phyloP scores from a whole-genome alignment of 2,329 filamentous ascomycete species.

The Chaetomiaceae sp. region DNA sequence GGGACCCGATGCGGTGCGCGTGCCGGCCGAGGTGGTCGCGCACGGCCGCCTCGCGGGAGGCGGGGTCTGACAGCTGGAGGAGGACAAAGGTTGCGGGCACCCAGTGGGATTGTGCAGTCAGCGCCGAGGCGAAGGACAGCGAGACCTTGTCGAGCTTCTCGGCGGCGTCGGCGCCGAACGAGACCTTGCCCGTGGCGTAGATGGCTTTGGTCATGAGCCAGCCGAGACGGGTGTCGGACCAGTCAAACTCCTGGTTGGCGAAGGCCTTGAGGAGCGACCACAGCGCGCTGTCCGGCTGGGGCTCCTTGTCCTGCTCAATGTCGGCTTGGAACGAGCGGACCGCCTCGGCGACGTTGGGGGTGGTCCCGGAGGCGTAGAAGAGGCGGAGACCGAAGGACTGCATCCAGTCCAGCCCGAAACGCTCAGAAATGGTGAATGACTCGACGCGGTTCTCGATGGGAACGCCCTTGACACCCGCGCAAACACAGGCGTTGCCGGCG shows the following conservation, averaged over 20 bases:
- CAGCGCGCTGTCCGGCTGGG: slow-evolving; percentile 55
- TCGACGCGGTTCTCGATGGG: slow-evolving; percentile 75
- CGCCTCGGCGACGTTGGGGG: slow-evolving; percentile 61
- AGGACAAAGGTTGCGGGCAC: slow-evolving; percentile 71
- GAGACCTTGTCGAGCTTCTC: slow-evolving; percentile 64
- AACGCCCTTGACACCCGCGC: slow-evolving; percentile 68
- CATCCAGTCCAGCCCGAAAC: slow-evolving; percentile 86
- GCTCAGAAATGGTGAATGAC: slow-evolving; percentile 76
- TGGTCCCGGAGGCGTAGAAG: slow-evolving; percentile 73
- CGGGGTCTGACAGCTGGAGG: slow-evolving; percentile 63
- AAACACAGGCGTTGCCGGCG: slow-evolving; percentile 79
- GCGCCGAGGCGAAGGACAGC: slow-evolving; percentile 59
- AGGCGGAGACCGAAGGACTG: slow-evolving; percentile 87
- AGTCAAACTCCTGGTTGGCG: slow-evolving; percentile 61
- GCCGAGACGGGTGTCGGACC: slow-evolving; percentile 66
- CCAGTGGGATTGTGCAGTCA: slow-evolving; percentile 63
- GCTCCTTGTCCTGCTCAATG: slow-evolving; percentile 65
- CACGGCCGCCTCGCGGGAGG: slow-evolving; percentile 61
- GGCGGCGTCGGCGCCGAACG: slow-evolving; percentile 49
- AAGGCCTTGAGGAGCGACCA: slow-evolving; percentile 86
- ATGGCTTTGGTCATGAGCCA: slow-evolving; percentile 81
- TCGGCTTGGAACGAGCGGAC: slow-evolving; percentile 71
- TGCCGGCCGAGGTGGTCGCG: slow-evolving; percentile 72
- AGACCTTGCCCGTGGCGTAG: slow-evolving; percentile 44
- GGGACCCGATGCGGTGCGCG: slow-evolving; percentile 58